Base-by-base conservation (phyloP, 164 flowering plant species). In the Malania oleifera region DNA sequence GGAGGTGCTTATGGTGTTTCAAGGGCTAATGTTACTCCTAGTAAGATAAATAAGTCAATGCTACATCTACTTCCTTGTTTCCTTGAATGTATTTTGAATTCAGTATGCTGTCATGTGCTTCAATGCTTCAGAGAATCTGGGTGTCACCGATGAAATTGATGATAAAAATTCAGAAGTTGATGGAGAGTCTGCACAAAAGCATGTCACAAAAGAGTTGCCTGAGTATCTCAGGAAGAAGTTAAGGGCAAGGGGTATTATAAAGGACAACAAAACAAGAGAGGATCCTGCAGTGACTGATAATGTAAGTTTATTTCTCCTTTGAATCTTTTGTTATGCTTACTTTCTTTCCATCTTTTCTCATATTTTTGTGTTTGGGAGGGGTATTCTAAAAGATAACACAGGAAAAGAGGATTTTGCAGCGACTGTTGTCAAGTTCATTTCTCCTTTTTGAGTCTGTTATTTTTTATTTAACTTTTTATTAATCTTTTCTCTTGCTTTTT, bases 181-280 rank as follows among this genome's bases (percentile, higher is more conserved):
- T 47, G 64, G 58, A 44, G 75, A 65, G 27, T 62, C 77, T 18
- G 81, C 78, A 54, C 61, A 73, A 38, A 73, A 73, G 37, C 44
- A 69, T 55, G 59, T 19, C 1, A 39, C 72, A 5, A 84, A 75
- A 57, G 92, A 81, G 44, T 78, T 93, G 73, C 96, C 96, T 18
- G 95, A 86, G 67, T 93, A 79, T 70, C 96, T 93, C 40, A 84
- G 85, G 74, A 78, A 82, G 71, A 93, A 76, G 74, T 66, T 90
- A 69, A 90, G 63, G 73, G 92, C 96, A 12, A 83, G 99, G 74
- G 99, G 99, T n/a, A 86, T 90, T 70, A 76, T 93, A 23, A 86
- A 78, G 62, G 88, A 81, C 55, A 73, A 64, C 12, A 50, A 65
- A 43, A 59, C 61, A 25, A 61, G 63, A 34, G 70, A 24, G 51